Evolutionary conservation across 1,284 basidiomycete species (phyloP), one percentile per base, ranked within the genome.

Genomic region (Phenoliferia sp.): DNA sequence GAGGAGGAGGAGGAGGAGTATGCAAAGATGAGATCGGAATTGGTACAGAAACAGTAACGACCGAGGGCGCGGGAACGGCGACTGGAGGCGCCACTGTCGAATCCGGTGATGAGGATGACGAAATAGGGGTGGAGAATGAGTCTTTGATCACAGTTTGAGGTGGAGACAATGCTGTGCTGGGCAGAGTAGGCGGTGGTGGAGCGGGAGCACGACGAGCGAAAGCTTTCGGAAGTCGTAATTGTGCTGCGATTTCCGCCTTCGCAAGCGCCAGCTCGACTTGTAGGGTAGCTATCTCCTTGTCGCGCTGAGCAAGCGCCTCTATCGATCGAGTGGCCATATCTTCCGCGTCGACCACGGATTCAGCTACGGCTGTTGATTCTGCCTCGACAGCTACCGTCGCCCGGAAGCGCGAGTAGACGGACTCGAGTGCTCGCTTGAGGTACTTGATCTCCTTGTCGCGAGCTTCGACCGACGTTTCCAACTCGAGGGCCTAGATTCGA

Each of bases 361-460:
- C 85, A 79, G 63, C 80, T 81, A 56, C 80, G 80, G 62, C 72
- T 78, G 52, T 31, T 26, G 29, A 65, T 36, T 48, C 39, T 55
- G 44, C 83, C 65, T 29, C 33, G 50, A 6, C 60, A 52, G 73
- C 54, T 6, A 84, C 64, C 52, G 82, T 78, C 3, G 84, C 81
- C 12, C 83, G 83, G 77, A 93, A 88, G 22, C 89, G 84, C 26
- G 87, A 88, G 77, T 90, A 90, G 9, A 94, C 88, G 9, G 89
- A 88, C 77, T 92, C 90, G 52, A 95, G 81, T 17, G 90, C 89
- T 19, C 88, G 87, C 75, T 92, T 92, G 59, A 93, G 82, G 74
- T 88, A 90, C 1, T 85, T 76, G 61, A 89, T 83, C 69, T 92
- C 89, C 75, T 90, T 90, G 69, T 88, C 85, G 75, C 86, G 88